These are phyloP conservation scores for Metrosideros polymorpha DNA, from an alignment of 441 rosid species.

Conservation along the genomic window DNA sequence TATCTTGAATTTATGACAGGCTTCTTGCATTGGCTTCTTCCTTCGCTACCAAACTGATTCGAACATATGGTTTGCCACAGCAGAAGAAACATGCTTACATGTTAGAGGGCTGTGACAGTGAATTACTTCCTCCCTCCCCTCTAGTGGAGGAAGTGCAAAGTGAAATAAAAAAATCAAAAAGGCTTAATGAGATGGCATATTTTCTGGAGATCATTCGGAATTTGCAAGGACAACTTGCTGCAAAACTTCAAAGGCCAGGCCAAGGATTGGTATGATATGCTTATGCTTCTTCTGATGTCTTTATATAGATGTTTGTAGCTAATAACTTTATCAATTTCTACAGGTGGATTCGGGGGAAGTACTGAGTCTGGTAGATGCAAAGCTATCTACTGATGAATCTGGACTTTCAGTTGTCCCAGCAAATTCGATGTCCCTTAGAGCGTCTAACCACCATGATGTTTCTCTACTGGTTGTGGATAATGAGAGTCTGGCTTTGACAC, in stretches of 20 bases:
- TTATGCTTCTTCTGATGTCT: constrained; percentile 13
- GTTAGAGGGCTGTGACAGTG: constrained; percentile 24
- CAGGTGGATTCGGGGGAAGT: constrained; percentile 49
- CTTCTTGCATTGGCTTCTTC: constrained; percentile 73
- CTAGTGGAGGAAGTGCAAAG: constrained; percentile 27
- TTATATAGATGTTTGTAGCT: constrained; percentile 8
- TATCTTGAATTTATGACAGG: constrained; percentile 39
- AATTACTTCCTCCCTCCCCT: constrained; percentile 49
- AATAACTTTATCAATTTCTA: constrained; percentile 8
- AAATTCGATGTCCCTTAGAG: constrained; percentile 30
- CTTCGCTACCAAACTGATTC: constrained; percentile 86
- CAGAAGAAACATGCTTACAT: constrained; percentile 41
- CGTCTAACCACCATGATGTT: constrained; percentile 25
- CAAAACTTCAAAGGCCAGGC: constrained; percentile 67
- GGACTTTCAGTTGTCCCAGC: constrained; percentile 40
- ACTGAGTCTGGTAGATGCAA: constrained; percentile 29
- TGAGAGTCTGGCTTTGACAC: constrained; percentile 53
- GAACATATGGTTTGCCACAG: constrained; percentile 56
- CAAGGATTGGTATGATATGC: constrained; percentile 45
- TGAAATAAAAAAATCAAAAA: constrained; percentile 34
- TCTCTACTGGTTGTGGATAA: constrained; percentile 14
- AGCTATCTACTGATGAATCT: constrained; percentile 39
- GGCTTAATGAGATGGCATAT: constrained; percentile 75
- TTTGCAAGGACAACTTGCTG: constrained; percentile 60
- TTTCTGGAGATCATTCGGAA: constrained; percentile 81